Evolutionary conservation across 352 stramenopile species (phyloP), one percentile per base, ranked within the genome.

Genomic region (Nothophytophthora sp.): DNA sequence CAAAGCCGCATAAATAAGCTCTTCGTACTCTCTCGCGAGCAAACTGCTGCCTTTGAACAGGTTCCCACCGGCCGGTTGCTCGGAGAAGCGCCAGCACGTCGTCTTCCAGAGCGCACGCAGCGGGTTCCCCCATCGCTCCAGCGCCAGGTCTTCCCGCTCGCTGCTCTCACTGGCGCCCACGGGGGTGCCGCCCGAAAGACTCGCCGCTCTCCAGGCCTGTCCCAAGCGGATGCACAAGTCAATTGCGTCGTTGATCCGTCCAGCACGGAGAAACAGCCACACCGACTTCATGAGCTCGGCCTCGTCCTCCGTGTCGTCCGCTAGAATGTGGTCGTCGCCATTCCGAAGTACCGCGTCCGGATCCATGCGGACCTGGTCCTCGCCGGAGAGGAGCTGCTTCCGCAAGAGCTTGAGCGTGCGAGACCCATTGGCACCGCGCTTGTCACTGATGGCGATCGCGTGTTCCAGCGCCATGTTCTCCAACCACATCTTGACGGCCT

Each of bases 31-130:
- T 13, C 77, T 81, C 0, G 76, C 70, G 16, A 88, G 53, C 29
- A 86, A 51, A 15, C 70, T 90, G 46, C 67, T 88, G 9, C 59
- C 71, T 55, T 90, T 92, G 5, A 68, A 70, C n/a, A 92, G 15
- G 3, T 76, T 87, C 22, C 60, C 36, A 20, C 57, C 36, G 24
- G 55, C 60, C 29, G 41, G 25, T 38, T 72, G 70, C 40, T 95
- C 81, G 0, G 84, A 82, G 33, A 93, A 79, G 34, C 83, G 73
- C 85, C 85, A 95, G 57, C 82, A 95, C 42, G 83, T 88, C n/a
- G 76, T 67, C 43, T 95, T 95, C 85, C 85, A 95, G 8, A 93
- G 51, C 5, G 81, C 79, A n/a, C 81, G 81, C 48, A 85, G 70
- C 1, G 85, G 85, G 46, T 95, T 95, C 7, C 85, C 85, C 82